Percentiles rank a stretch among this genome's conserved stretches.
phyloP scores from a whole-genome alignment of 345 rosid genomes.

The Aurinia saxatilis region DNA sequence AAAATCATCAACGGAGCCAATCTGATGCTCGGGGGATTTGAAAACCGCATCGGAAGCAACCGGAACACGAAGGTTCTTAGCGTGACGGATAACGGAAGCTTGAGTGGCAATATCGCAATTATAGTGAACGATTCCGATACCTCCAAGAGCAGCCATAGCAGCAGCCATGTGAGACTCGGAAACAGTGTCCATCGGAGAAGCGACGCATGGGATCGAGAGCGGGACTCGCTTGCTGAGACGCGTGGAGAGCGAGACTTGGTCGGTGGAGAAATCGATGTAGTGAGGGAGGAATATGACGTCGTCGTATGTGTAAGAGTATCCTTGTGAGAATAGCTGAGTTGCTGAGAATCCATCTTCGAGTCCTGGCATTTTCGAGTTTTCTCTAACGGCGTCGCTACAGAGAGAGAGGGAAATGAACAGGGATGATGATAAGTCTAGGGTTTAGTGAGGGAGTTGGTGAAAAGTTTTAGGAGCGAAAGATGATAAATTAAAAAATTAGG shows the following conservation, averaged over 20 bases:
- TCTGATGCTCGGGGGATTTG: conserved; percentile 28
- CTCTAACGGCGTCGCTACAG: conserved; percentile 8
- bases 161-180: conserved; percentile 84
- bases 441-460: conserved; percentile 15
- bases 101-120: conserved; percentile 51
- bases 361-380: conserved; percentile 11
- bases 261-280: conserved; percentile 80
- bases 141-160: conserved; percentile 83
- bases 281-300: conserved; percentile 89
- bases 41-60: conserved; percentile 47
- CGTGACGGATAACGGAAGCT: conserved; percentile 53
- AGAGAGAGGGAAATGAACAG: not conserved
- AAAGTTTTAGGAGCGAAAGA: conserved; percentile 16
- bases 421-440: conserved; percentile 14
- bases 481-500: too few species aligned
- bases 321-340: conserved; percentile 51
- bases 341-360: conserved; percentile 72
- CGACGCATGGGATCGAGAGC: conserved; percentile 78
- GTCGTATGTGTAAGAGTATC: conserved; percentile 85
- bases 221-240: conserved; percentile 56
- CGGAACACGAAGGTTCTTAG: conserved; percentile 61
- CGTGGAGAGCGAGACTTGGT: conserved; percentile 70
- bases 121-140: conserved; percentile 69
- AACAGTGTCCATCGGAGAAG: conserved; percentile 97
- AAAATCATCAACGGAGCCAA: conserved; percentile 31